A percentile compares a stretch with the other conserved stretches of the same genome.
These are phyloP conservation scores for Phialophora expanda DNA, from an alignment of 2,329 filamentous ascomycete species.

Conservation along the genomic window DNA sequence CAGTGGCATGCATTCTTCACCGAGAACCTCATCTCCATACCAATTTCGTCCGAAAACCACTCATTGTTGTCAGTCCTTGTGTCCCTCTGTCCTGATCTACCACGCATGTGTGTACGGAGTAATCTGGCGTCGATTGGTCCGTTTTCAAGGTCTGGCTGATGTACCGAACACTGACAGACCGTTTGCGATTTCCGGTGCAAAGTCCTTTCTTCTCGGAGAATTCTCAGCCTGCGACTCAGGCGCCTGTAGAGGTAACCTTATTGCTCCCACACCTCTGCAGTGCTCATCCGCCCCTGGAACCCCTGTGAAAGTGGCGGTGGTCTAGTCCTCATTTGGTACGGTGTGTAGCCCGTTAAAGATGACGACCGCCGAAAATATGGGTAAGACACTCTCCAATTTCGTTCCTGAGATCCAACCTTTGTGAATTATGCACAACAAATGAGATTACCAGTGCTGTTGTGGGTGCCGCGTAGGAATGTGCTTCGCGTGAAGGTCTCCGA, in stretches of 20 bases:
- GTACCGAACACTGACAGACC: not conserved
- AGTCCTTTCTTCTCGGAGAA: constrained; percentile 15
- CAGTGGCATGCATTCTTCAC: not conserved
- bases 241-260: no score
- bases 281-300: constrained; percentile 4
- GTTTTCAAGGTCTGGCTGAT: not conserved
- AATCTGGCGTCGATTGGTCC: not conserved
- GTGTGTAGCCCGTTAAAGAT: not conserved
- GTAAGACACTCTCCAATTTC: constrained; percentile 2
- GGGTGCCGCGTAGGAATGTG: not conserved
- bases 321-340: constrained; percentile 16
- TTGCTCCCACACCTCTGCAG: not conserved
- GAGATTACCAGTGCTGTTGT: not conserved
- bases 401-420: constrained; percentile 7
- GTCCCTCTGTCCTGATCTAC: not conserved
- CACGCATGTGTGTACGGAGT: not conserved
- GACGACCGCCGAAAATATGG: constrained; percentile 5
- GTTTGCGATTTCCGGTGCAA: not conserved
- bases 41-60: constrained; percentile 12
- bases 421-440: not conserved
- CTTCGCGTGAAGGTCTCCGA: not conserved
- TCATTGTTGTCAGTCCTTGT: not conserved
- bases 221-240: not conserved
- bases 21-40: constrained; percentile 9
- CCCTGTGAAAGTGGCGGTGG: constrained; percentile 18